These are phyloP conservation scores for Capsella rubella DNA, from an alignment of 441 rosid genomes.

Conservation along the genomic window DNA sequence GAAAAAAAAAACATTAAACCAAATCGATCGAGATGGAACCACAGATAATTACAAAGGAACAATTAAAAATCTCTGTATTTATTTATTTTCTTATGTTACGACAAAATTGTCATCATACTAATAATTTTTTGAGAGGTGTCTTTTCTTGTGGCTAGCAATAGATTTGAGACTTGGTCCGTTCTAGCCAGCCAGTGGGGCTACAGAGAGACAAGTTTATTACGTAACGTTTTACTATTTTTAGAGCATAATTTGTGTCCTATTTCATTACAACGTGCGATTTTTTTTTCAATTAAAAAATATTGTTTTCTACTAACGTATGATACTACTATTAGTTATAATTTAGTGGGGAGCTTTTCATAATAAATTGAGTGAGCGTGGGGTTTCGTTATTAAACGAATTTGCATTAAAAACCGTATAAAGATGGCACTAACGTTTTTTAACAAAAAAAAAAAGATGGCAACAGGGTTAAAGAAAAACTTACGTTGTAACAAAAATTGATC, in stretches of 20 bases:
- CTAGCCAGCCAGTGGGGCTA: neutral
- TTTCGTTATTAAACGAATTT: too few relatives aligned
- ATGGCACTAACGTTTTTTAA: too few relatives aligned
- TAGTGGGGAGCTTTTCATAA: too few relatives aligned
- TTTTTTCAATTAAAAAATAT: neutral
- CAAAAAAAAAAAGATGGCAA: too few relatives aligned
- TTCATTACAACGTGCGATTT: neutral
- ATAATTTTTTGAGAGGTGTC: neutral
- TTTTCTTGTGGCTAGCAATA: conserved; percentile 9
- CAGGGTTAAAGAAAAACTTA: too few relatives aligned
- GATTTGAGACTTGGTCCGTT: conserved; percentile 26
- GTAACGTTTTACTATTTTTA: neutral
- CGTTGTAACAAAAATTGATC: too few relatives aligned
- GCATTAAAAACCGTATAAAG: too few relatives aligned
- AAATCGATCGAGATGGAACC: neutral
- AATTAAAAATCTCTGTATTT: neutral
- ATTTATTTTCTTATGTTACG: neutral
- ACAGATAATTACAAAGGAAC: neutral
- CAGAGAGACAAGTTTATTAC: neutral
- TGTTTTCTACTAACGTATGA: neutral
- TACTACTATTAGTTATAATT: neutral
- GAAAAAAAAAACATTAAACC: neutral
- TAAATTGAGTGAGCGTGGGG: too few relatives aligned
- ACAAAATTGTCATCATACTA: conserved; percentile 5
- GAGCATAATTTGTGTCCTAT: neutral